Base-by-base conservation (phyloP, 768 basidiomycete genomes). In the Naganishia vaughanmartiniae region DNA sequence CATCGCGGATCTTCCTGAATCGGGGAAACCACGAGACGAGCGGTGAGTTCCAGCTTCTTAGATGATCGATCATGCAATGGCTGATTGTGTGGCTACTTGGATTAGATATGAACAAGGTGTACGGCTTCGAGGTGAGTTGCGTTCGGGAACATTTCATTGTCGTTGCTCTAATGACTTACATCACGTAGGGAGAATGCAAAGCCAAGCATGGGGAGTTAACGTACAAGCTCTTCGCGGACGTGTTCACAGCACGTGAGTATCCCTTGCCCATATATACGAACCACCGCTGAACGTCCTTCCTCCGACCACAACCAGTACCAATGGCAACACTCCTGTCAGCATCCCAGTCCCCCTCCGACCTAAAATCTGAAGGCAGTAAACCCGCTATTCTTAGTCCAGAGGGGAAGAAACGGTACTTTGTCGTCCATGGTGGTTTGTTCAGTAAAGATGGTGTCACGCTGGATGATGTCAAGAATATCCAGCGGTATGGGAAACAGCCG, bases 371-470 rank as follows among this genome's bases (percentile, higher is more conserved):
- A 65, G 82, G 80, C n/a, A 78, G 86, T 7, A 66, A 78, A 68
- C 74, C 82, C 48, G 78, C 87, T 4, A 96, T 97, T 72, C 84
- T 99, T 31, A 91, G 91, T 19, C 86, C 90, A 0, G 84, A 91
- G 67, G 93, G 93, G 11, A 80, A 84, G 65, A 93, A 92, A 79
- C 88, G 94, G 33, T 96, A 90, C 83, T 95, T 96, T 74, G 88
- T 98, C 73, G 92, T 95, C 6, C 96, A 99, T 77, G 95, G 96
- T 14, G 96, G 96, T 19, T 84, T 98, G 21, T 97, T 97, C 83
- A 93, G 92, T 81, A 90, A 90, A 77, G 96, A 98, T 76, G 89
- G 87, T 51, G 90, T 98, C n/a, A 94, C 92, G 4, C 84, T 98
- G 39, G 93, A 95, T 21, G 94, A 97, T 65, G 88, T 98, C 73